Evolutionary conservation across 2,329 filamentous ascomycete genomes (phyloP), one percentile per base, ranked within the genome.

Genomic region (Curvularia sp.): DNA sequence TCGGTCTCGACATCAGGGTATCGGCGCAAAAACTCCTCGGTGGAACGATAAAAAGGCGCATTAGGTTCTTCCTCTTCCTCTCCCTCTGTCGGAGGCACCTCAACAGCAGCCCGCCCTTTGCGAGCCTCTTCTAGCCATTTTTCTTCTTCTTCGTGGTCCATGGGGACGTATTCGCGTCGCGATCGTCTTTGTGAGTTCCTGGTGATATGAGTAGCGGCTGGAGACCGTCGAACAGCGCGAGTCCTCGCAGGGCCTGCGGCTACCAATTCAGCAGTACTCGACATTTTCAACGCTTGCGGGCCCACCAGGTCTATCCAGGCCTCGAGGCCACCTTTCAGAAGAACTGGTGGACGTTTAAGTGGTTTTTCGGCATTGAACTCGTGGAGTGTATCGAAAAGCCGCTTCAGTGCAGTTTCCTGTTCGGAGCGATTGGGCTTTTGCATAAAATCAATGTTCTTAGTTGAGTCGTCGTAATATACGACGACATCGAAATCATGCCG

Each of bases 261-360:
- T 57, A 83, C 78, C 30, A 82, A 73, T 13, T 81, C 79, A 24
- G 83, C 81, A 1, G 86, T 88, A 24, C 82, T 80, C 3, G 86
- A 86, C 22, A 82, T 83, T 48, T 82, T 80, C 49, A 90, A 80
- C 1, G 89, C 88, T 53, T 88, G 84, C 12, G 82, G 79, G 2
- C 95, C 94, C 68, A 97, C 83, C n/a, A 95, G 78, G 68, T 95
- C 89, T 18, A 88, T 80, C 95, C 95, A 99, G 4, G 92, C 91
- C 66, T 93, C 87, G 10, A 99, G 77, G 0, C 95, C 95, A 18
- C 95, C 95, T 52, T 85, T 81, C 1, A 99, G 81, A 31, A 99
- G 82, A 55, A 92, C 90, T 0, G 94, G 93, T 3, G 85, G 84
- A 26, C 87, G 83, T 57, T 87, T 89, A 31, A 96, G 79, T 9